These are phyloP conservation scores for Parastagonospora avenae DNA, from an alignment of 2,329 filamentous ascomycete species.

Conservation along the genomic window DNA sequence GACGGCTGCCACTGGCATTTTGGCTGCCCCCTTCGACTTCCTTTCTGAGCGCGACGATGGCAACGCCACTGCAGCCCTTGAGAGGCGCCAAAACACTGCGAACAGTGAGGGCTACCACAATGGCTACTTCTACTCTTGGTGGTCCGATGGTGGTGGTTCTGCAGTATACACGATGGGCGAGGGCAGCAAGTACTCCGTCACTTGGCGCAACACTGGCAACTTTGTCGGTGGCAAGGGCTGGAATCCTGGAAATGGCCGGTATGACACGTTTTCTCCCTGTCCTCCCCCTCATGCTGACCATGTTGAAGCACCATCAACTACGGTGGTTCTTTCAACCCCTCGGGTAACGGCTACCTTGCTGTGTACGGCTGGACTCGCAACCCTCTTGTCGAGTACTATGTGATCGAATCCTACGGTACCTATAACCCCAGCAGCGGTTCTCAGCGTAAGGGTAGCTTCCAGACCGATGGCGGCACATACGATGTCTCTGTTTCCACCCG, in stretches of 20 bases:
- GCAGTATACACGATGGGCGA: constrained; percentile 28
- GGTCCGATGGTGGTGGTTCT: constrained; percentile 55
- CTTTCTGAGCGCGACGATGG: constrained; percentile 25
- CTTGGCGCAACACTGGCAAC: constrained; percentile 27
- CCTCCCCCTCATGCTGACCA: background rate
- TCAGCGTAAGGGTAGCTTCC: constrained; percentile 56
- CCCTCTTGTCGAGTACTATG: constrained; percentile 63
- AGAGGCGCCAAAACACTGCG: constrained; percentile 40
- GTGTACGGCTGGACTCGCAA: constrained; percentile 62
- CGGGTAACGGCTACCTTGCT: constrained; percentile 37
- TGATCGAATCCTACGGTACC: constrained; percentile 58
- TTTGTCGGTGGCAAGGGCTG: constrained; percentile 38
- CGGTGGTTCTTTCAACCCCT: constrained; percentile 25
- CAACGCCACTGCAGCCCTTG: constrained; percentile 21
- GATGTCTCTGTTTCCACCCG: constrained; percentile 56
- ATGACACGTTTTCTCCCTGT: background rate
- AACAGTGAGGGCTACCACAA: constrained; percentile 54
- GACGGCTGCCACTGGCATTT: constrained; percentile 15
- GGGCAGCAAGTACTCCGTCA: constrained; percentile 24
- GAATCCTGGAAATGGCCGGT: constrained; percentile 54
- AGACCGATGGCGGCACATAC: constrained; percentile 58
- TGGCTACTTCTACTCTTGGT: constrained; percentile 64
- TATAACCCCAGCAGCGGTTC: constrained; percentile 51
- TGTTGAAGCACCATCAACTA: constrained; percentile 22
- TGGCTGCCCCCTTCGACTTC: constrained; percentile 25